Evolutionary conservation across 164 flowering plant genomes (phyloP), one percentile per base, ranked within the genome.

Genomic region (Kingdonia uniflora): DNA sequence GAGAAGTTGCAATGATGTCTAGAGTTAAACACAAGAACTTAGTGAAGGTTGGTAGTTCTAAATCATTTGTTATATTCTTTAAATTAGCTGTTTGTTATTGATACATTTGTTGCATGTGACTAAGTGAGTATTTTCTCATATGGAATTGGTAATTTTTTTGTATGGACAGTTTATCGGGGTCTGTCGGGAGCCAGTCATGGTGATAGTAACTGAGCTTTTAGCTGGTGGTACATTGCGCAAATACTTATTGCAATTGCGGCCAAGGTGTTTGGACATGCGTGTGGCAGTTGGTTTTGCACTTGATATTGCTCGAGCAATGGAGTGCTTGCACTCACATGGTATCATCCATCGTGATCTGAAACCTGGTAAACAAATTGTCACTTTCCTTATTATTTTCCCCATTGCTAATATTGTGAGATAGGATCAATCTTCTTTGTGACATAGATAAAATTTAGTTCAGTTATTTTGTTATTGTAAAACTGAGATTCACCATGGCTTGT

Each of bases 261-360:
- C 96, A 13, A 75, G 74, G 61, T 57, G 79, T 60, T 70, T 80
- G 78, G 97, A 85, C 53, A 71, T 61, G 43, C 67, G 59, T 49
- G 76, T 84, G 52, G 89, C 94, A 0, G 58, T 87, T 55, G 78
- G 78, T 12, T 91, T 74, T 71, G 89, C 96, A 6, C 74, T 87
- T 33, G 95, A 80, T 55, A 85, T 87, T 65, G 88, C 98, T 55
- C 83, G 79, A 37, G 96, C 92, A 20, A 78, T 91, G 90, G 96
- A 81, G 47, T 91, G 90, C 69, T 77, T 91, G 55, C 97, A 91
- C 56, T 73, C 85, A 24, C 87, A 87, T 61, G 91, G 95, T 19
- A 83, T 90, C 73, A 87, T 87, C 58, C 97, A 90, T 68, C 85
- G 97, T 12, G 97, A 90, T 68, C 70, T 90, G 29, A 87, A 91